phyloP scores from a whole-genome alignment of 23 red algal species.

The Gracilaria domingensis region DNA sequence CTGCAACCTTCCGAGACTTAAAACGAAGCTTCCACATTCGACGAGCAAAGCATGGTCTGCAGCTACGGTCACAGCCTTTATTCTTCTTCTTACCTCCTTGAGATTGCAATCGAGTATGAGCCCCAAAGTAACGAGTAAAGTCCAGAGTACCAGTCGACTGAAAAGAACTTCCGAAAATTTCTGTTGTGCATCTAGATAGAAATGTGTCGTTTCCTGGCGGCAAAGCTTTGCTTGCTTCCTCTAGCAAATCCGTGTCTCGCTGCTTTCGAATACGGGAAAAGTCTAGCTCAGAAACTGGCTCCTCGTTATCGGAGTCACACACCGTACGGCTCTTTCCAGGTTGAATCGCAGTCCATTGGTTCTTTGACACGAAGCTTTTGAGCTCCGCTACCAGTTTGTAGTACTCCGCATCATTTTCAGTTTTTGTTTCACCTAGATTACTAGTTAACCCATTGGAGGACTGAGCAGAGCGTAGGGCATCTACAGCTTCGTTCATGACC shows the following conservation, averaged over 20 bases:
- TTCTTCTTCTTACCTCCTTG: conserved; percentile 38
- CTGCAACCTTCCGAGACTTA: background rate
- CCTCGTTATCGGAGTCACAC: background rate
- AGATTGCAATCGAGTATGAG: background rate
- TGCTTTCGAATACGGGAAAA: conserved; percentile 8
- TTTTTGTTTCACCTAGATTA: background rate
- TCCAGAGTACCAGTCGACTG: conserved; percentile 25
- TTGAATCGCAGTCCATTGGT: no score
- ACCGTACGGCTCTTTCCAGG: background rate
- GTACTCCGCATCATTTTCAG: background rate
- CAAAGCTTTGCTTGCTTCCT: background rate
- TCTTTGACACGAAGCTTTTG: background rate
- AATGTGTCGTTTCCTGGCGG: conserved; percentile 25
- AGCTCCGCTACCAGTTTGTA: background rate
- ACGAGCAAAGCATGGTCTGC: conserved; percentile 55
- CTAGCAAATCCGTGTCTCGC: background rate
- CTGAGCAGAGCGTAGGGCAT: background rate
- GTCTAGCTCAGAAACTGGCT: conserved; percentile 8
- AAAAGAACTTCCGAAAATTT: conserved; percentile 48
- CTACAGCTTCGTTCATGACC: conserved; percentile 23
- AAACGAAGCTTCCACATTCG: conserved; percentile 68
- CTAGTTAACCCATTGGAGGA: background rate
- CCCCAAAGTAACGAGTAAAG: conserved; percentile 54
- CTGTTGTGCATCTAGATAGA: conserved; percentile 14
- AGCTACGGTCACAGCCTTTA: conserved; percentile 25